Conservation (phyloP, 345 rosid genomes). For the Eucalyptus paniculata region DNA sequence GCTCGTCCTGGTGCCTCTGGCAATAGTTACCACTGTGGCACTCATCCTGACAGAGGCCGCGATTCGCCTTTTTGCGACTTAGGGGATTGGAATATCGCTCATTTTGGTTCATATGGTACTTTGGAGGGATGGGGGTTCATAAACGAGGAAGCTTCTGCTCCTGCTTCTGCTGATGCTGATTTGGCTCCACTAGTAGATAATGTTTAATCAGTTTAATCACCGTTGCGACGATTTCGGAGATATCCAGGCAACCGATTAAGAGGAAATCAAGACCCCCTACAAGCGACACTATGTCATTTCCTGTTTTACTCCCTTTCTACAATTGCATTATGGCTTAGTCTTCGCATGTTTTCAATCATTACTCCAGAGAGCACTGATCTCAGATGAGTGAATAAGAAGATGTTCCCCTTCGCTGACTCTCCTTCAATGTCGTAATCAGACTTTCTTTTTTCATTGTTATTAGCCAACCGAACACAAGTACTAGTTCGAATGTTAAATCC, state of each 20-base stretch:
- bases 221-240: neutral
- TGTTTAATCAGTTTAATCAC: neutral
- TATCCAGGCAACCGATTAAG: neutral
- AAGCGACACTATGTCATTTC: neutral
- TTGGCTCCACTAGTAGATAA: neutral
- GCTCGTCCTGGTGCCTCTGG: neutral
- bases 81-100: neutral
- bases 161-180: neutral
- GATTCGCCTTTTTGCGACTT: neutral
- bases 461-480: too few relatives aligned
- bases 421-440: neutral
- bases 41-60: neutral
- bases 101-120: slow-evolving; percentile 2
- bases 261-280: neutral
- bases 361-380: neutral
- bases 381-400: neutral
- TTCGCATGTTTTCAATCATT: neutral
- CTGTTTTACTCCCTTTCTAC: neutral
- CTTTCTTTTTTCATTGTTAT: too few relatives aligned
- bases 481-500: too few relatives aligned
- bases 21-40: neutral
- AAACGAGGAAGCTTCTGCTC: neutral
- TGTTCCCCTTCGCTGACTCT: neutral
- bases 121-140: neutral
- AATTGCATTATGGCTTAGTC: neutral